Base-by-base conservation (phyloP, 2,329 filamentous ascomycete species). In the Diaporthe sp. region DNA sequence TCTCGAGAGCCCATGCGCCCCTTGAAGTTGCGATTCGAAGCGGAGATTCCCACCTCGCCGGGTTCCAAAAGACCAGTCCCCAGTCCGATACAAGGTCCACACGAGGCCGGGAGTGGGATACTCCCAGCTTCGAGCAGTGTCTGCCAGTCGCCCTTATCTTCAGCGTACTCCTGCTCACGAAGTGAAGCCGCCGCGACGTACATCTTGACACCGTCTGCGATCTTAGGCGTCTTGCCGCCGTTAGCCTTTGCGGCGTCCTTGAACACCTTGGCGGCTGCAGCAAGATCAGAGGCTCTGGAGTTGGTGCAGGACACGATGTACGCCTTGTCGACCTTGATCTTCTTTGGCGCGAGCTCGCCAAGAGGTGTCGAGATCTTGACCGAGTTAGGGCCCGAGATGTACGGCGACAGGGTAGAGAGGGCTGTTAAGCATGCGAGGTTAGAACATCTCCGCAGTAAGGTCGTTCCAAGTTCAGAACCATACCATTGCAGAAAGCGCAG, bases 241-340 rank as follows among this genome's bases (percentile, higher is more conserved):
- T 74, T 72, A 22, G 39, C 56, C 72, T 91, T 89, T 0, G 93
- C 90, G 1, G 94, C 94, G 51, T 96, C 93, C 72, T 90, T 91
- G 88, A 98, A 97, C 2, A 98, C 96, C 59, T 89, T 90, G 1
- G 95, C 96, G 1, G 96, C 96, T 0, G 93, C 92, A 0, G 91
- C 92, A 19, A 98, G 87, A 81, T 98, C 96, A 0, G 94, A 95
- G 13, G 92, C 90, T 66, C 96, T 88, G 0, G 91, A 92, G 84
- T 98, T 98, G 8, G 96, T 98, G 86, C 96, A 98, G 15, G 95
- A 98, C 59, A 97, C 97, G 79, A 98, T 98, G 83, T 98, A 99
- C 78, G 98, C 92, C 88, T 98, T 95, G 85, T 98, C 85, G 30
- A 98, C 83, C 65, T 90, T 88, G 81, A 98, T 97, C 77, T 94